These are phyloP conservation scores for Amanita thiersii DNA, from an alignment of 768 basidiomycete species.

Conservation along the genomic window DNA sequence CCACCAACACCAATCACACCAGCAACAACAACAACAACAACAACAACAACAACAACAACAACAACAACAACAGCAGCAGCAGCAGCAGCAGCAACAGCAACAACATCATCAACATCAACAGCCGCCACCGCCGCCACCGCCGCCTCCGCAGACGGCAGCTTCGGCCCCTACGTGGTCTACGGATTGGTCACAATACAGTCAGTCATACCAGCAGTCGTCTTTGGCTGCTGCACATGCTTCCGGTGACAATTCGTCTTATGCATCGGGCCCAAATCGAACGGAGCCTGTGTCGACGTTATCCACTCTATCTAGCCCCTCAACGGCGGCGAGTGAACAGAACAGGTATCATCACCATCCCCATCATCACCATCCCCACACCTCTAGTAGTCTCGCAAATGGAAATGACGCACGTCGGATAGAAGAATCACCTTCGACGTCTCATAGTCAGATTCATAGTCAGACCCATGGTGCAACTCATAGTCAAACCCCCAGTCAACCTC, in stretches of 20 bases:
- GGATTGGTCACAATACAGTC: not conserved
- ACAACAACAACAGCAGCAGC: slow-evolving; percentile 16
- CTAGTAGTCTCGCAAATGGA: slow-evolving; percentile 10
- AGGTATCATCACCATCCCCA: not conserved
- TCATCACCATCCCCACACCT: not conserved
- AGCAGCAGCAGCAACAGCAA: slow-evolving; percentile 14
- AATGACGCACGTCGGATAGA: slow-evolving; percentile 6
- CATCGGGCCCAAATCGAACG: slow-evolving; percentile 3
- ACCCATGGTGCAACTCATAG: too few species aligned
- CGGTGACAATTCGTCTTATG: not conserved
- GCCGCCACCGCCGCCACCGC: slow-evolving; percentile 13
- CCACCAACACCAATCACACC: slow-evolving; percentile 22
- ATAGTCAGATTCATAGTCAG: slow-evolving; percentile 6
- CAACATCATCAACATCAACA: slow-evolving; percentile 13
- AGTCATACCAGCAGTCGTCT: not conserved
- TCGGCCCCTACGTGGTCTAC: slow-evolving; percentile 5
- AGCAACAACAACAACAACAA: slow-evolving; percentile 23
- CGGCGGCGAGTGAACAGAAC: not conserved
- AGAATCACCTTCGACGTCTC: slow-evolving; percentile 4
- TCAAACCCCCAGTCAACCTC: too few species aligned
- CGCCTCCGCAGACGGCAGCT: slow-evolving; percentile 10
- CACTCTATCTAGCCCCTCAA: too few species aligned
- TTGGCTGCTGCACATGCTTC: not conserved
- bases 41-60: slow-evolving; percentile 18
- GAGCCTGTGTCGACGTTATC: slow-evolving; percentile 2